These are phyloP conservation scores for Salix udensis DNA, from an alignment of 345 rosid genomes.

Conservation along the genomic window DNA sequence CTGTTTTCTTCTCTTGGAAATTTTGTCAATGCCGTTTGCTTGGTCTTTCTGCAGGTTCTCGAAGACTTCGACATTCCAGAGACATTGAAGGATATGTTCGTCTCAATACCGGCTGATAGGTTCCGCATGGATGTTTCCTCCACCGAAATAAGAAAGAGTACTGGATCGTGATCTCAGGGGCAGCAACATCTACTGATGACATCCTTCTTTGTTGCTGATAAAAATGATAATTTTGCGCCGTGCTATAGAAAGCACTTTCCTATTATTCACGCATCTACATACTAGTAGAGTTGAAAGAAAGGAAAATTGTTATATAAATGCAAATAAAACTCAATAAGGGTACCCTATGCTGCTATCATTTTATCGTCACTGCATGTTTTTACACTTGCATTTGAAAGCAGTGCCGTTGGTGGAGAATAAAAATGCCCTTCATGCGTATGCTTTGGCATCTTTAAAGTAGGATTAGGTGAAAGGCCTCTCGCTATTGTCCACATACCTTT, in stretches of 20 bases:
- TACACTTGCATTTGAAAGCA: too few species aligned
- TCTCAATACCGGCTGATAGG: slow-evolving; percentile 56
- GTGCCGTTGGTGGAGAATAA: too few species aligned
- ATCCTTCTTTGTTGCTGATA: not conserved
- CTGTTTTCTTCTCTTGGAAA: not conserved
- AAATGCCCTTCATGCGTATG: too few species aligned
- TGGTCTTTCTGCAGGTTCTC: slow-evolving; percentile 52
- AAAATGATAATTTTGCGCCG: not conserved
- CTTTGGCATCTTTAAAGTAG: too few species aligned
- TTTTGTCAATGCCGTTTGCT: not conserved
- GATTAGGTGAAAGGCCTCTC: too few species aligned
- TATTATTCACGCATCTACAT: too few species aligned
- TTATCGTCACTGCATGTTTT: too few species aligned
- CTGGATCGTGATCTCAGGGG: slow-evolving; percentile 14
- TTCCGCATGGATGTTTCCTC: slow-evolving; percentile 83
- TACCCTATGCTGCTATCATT: too few species aligned
- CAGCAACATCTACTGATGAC: not conserved
- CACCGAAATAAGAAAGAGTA: slow-evolving; percentile 52
- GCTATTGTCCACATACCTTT: too few species aligned
- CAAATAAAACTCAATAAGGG: not conserved
- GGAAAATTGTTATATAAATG: not conserved
- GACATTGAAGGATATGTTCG: slow-evolving; percentile 59
- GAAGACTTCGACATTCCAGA: slow-evolving; percentile 77
- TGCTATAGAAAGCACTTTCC: too few species aligned
- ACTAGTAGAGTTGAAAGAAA: not conserved